Evolutionary conservation across 148 eudicot genomes (phyloP).

Genomic region (Cornus florida): DNA sequence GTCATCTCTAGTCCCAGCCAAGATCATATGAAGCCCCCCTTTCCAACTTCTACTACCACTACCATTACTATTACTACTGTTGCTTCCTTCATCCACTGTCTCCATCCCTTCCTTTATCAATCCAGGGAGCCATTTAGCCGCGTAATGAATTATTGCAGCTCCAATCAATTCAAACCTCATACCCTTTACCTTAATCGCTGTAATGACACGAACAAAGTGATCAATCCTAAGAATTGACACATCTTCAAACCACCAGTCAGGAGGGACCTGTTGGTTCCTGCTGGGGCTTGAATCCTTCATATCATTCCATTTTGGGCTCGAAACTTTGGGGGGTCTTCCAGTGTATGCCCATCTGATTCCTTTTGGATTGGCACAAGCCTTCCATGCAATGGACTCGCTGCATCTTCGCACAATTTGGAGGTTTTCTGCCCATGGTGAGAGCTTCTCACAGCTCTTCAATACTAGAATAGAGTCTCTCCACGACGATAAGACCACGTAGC

Average conservation of each 20-base stretch:
- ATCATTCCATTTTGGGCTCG: conserved; percentile 85
- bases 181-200: conserved; percentile 95
- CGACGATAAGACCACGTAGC: conserved; percentile 88
- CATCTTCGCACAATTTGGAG: conserved; percentile 95
- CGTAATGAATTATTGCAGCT: conserved; percentile 77
- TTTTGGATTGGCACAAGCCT: conserved; percentile 93
- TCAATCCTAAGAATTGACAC: conserved; percentile 83
- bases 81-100: conserved; percentile 30
- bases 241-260: conserved; percentile 99
- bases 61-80: conserved; percentile 29
- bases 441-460: conserved; percentile 79
- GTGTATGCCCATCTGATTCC: conserved; percentile 88
- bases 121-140: conserved; percentile 81
- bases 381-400: conserved; percentile 98
- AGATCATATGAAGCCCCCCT: conserved; percentile 79
- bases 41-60: conserved; percentile 46
- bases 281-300: conserved; percentile 70
- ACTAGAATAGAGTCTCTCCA: conserved; percentile 96
- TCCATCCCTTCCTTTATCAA: conserved; percentile 52
- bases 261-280: conserved; percentile 56
- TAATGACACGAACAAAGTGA: conserved; percentile 92
- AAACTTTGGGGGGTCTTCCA: conserved; percentile 51
- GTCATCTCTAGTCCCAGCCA: conserved; percentile 50
- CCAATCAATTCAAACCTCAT: conserved; percentile 88
- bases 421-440: conserved; percentile 98